Evolutionary conservation across 768 basidiomycete genomes (phyloP).

Genomic region (Tremella fuciformis): DNA sequence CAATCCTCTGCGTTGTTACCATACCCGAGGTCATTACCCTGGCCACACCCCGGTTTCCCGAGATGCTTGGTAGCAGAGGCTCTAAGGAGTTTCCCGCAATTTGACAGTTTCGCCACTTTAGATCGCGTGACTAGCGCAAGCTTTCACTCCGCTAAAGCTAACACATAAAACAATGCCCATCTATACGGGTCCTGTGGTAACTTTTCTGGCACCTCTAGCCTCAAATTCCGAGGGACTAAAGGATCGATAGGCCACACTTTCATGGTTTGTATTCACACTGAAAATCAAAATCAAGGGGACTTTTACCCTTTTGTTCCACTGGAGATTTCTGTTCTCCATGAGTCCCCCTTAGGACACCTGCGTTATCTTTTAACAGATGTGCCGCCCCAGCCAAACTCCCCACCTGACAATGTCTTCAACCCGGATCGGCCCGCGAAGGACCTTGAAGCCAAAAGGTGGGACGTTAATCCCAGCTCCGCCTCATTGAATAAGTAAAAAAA

Average conservation of each 20-base stretch:
- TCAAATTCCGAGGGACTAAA: slow-evolving; percentile 75
- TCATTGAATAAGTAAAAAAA: slow-evolving; percentile 78
- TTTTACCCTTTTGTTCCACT: slow-evolving; percentile 78
- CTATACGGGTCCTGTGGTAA: too few species aligned
- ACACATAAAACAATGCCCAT: too few species aligned
- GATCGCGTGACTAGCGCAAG: neutral
- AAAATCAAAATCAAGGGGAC: slow-evolving; percentile 78
- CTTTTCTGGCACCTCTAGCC: slow-evolving; percentile 78
- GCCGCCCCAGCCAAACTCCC: slow-evolving; percentile 78
- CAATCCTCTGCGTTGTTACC: slow-evolving; percentile 2
- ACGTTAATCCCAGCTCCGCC: slow-evolving; percentile 68
- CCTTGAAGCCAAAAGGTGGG: slow-evolving; percentile 70
- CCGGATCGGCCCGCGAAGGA: slow-evolving; percentile 65
- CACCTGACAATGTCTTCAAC: slow-evolving; percentile 75
- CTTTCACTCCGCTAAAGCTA: neutral
- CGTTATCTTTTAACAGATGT: slow-evolving; percentile 77
- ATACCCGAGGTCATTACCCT: slow-evolving; percentile 1
- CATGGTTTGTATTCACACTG: slow-evolving; percentile 77
- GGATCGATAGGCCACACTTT: slow-evolving; percentile 81
- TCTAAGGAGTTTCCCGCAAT: neutral
- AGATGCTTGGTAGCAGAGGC: neutral
- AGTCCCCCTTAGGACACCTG: slow-evolving; percentile 77
- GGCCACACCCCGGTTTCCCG: neutral
- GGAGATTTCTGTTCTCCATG: slow-evolving; percentile 76
- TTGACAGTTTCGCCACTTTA: neutral